Percentiles rank a stretch among this genome's conserved stretches.
phyloP scores from a whole-genome alignment of 2,329 filamentous ascomycete genomes.

The Paecilomyces variotii region DNA sequence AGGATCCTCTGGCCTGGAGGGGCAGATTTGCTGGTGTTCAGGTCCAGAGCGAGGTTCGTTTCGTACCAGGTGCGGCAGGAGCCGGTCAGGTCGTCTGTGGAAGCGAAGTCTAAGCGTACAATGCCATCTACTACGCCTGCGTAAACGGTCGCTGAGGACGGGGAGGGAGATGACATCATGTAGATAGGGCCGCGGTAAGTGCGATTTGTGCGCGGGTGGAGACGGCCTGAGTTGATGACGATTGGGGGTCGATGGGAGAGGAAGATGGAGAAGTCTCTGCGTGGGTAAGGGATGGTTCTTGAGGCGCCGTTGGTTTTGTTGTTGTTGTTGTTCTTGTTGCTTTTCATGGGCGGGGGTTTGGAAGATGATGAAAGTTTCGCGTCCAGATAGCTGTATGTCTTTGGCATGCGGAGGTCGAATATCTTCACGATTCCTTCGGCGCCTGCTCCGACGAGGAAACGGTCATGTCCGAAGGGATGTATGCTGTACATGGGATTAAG shows the following conservation, averaged over 20 bases:
- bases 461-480: conserved; percentile 47
- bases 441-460: conserved; percentile 49
- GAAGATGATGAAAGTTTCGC: conserved; percentile 7
- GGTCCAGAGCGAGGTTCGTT: conserved; percentile 17
- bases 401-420: conserved; percentile 52
- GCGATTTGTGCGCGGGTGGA: conserved; percentile 10
- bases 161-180: conserved; percentile 36
- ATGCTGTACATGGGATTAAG: conserved; percentile 53
- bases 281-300: conserved; percentile 7
- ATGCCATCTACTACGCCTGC: conserved; percentile 36
- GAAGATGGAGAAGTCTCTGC: conserved; percentile 36
- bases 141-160: conserved; percentile 38
- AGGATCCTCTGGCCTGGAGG: conserved; percentile 16
- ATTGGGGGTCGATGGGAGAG: conserved; percentile 24
- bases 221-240: conserved; percentile 4
- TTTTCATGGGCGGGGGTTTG: not conserved
- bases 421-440: conserved; percentile 53
- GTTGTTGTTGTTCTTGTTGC: not conserved
- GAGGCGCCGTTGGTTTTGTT: not conserved
- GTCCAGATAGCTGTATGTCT: conserved; percentile 25
- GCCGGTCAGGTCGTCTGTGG: conserved; percentile 34
- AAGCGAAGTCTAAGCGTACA: conserved; percentile 36
- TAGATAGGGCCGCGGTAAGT: conserved; percentile 39
- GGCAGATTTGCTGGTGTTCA: conserved; percentile 12
- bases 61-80: conserved; percentile 24